Percentiles rank a stretch among this genome's conserved stretches.
phyloP scores from a whole-genome alignment of 352 stramenopile species.

The Globisporangium emineosum region DNA sequence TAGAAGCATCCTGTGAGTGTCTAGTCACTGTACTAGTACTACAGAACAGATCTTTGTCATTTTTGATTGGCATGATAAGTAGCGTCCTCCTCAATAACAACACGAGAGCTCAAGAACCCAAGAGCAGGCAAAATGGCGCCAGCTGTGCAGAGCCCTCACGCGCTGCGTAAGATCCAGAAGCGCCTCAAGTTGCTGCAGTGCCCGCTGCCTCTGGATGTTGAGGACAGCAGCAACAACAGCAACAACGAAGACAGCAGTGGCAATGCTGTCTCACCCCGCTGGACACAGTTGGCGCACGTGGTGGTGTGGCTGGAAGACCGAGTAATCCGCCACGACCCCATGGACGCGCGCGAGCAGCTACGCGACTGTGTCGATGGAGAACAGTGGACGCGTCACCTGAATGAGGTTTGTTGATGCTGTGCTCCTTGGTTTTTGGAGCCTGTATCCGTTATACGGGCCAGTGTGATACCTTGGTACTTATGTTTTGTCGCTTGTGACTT shows the following conservation, averaged over 20 bases:
- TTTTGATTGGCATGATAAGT: neutral
- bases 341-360: neutral
- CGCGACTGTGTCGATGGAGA: neutral
- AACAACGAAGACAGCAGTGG: no score
- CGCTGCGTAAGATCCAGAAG: neutral
- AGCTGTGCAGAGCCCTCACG: neutral
- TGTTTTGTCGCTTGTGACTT: no score
- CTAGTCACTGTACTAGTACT: no score
- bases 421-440: no score
- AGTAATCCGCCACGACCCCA: neutral
- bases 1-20: no score
- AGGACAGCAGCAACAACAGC: no score
- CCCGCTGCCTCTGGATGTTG: neutral
- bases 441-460: no score
- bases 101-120: neutral
- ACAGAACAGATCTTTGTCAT: no score
- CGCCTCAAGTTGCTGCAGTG: neutral
- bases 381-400: neutral
- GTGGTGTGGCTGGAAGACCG: conserved; percentile 1
- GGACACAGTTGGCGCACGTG: neutral
- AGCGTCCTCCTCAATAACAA: neutral
- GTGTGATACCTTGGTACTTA: no score
- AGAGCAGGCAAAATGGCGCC: neutral
- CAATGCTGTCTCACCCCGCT: no score
- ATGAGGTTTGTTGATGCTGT: neutral